phyloP scores from a whole-genome alignment of 2,329 filamentous ascomycete genomes.

The Clarireedia sp. region DNA sequence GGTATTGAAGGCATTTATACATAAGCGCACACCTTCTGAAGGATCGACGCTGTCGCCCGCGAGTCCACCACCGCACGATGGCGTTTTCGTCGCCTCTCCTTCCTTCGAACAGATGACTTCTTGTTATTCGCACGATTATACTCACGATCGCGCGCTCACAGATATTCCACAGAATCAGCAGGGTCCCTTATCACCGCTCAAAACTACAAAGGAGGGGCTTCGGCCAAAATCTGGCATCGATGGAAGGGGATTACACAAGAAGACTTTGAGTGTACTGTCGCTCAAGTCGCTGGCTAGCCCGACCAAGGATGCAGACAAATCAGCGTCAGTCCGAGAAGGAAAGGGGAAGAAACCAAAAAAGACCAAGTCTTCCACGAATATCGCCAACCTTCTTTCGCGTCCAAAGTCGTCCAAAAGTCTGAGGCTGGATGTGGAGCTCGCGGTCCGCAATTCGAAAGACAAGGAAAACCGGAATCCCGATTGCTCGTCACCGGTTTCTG shows the following conservation, averaged over 20 bases:
- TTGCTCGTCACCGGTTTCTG: constrained; percentile 32
- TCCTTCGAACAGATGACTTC: constrained; percentile 21
- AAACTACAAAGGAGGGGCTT: constrained; percentile 32
- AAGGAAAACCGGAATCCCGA: constrained; percentile 74
- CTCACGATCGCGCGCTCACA: constrained; percentile 40
- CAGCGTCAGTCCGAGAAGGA: constrained; percentile 27
- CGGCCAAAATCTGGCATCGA: constrained; percentile 26
- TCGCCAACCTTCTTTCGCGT: constrained; percentile 67
- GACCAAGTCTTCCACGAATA: constrained; percentile 73
- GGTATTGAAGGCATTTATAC: constrained; percentile 29
- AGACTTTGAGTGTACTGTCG: constrained; percentile 36
- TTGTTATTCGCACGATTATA: constrained; percentile 32
- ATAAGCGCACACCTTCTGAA: constrained; percentile 27
- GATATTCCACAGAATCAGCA: constrained; percentile 50
- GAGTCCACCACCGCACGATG: constrained; percentile 11
- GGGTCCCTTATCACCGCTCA: constrained; percentile 33
- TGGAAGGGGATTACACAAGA: constrained; percentile 37
- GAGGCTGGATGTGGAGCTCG: constrained; percentile 42
- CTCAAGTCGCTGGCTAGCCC: constrained; percentile 36
- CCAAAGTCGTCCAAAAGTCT: constrained; percentile 68
- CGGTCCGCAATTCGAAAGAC: constrained; percentile 48
- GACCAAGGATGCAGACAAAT: constrained; percentile 30
- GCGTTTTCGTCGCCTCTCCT: constrained; percentile 19
- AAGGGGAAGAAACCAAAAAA: constrained; percentile 60
- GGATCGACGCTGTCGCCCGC: constrained; percentile 21